Percentiles rank a stretch among this genome's conserved stretches.
Conservation (phyloP, 2,329 filamentous ascomycete genomes). For the Gaeumannomyces tritici region DNA sequence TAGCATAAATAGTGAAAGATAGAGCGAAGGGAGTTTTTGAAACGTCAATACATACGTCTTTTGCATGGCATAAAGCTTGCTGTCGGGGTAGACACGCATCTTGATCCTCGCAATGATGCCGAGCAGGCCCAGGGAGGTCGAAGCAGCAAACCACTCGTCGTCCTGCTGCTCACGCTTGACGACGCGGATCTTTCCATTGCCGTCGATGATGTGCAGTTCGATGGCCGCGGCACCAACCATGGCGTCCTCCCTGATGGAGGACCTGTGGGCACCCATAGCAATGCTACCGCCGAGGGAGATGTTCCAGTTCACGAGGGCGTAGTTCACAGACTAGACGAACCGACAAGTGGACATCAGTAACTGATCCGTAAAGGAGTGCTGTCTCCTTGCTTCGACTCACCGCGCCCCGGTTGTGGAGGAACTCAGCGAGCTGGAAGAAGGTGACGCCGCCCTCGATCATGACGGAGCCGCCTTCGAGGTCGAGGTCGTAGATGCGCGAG, state of each 20-base stretch:
- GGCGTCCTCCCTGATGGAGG: slow-evolving; percentile 35
- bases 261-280: slow-evolving; percentile 42
- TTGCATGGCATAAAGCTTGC: slow-evolving; percentile 40
- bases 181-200: slow-evolving; percentile 29
- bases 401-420: slow-evolving; percentile 33
- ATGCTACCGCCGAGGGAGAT: slow-evolving; percentile 40
- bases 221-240: slow-evolving; percentile 39
- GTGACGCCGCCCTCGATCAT: slow-evolving; percentile 41
- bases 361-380: background rate
- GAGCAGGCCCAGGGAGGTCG: slow-evolving; percentile 37
- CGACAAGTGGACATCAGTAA: background rate
- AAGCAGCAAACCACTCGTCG: slow-evolving; percentile 41
- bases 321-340: slow-evolving; percentile 26
- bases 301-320: slow-evolving; percentile 44
- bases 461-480: slow-evolving; percentile 31
- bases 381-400: slow-evolving; percentile 7
- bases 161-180: slow-evolving; percentile 29
- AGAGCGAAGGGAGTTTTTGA: background rate
- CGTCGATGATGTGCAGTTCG: slow-evolving; percentile 39
- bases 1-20: slow-evolving; percentile 3
- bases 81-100: slow-evolving; percentile 39
- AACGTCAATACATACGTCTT: slow-evolving; percentile 29
- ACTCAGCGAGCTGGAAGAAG: slow-evolving; percentile 40
- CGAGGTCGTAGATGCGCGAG: slow-evolving; percentile 50
- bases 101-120: slow-evolving; percentile 38